These are phyloP conservation scores for Elsinoe perseae DNA, from an alignment of 2,329 filamentous ascomycete species.

Conservation along the genomic window DNA sequence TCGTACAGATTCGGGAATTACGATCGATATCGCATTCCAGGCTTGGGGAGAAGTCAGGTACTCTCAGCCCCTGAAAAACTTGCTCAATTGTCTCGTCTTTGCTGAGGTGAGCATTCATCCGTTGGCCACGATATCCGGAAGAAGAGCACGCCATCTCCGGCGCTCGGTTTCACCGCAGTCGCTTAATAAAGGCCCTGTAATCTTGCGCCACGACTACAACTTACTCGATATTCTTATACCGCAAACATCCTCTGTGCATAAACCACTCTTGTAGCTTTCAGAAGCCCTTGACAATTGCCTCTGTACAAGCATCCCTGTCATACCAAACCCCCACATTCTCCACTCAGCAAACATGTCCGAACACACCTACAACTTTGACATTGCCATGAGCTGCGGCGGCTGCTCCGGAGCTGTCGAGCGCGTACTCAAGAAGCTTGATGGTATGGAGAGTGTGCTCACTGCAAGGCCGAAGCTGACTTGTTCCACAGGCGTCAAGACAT, in stretches of 20 bases:
- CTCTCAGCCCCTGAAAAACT: too few species aligned
- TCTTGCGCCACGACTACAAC: slow-evolving; percentile 6
- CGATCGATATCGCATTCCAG: too few species aligned
- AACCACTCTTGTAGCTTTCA: neutral
- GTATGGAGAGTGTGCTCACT: too few species aligned
- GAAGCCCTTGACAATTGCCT: neutral
- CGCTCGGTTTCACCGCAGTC: slow-evolving; percentile 8
- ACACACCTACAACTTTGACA: slow-evolving; percentile 91
- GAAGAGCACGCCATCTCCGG: slow-evolving; percentile 12
- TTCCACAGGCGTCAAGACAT: slow-evolving; percentile 69
- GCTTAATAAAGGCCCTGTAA: slow-evolving; percentile 14
- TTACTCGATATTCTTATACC: neutral
- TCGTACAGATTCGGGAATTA: neutral
- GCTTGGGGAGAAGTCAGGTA: too few species aligned
- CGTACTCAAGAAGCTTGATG: slow-evolving; percentile 84
- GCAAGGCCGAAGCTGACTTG: neutral
- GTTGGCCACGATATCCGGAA: neutral
- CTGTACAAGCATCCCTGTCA: neutral
- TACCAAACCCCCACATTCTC: slow-evolving; percentile 1
- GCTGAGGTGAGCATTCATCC: slow-evolving; percentile 9
- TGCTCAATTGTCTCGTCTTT: slow-evolving; percentile 2
- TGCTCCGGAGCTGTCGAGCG: slow-evolving; percentile 92
- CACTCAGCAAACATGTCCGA: slow-evolving; percentile 53
- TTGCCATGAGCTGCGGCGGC: slow-evolving; percentile 89
- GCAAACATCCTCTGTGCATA: neutral